phyloP scores from a whole-genome alignment of 2,329 filamentous ascomycete genomes.

The Arachnomyces sp. region DNA sequence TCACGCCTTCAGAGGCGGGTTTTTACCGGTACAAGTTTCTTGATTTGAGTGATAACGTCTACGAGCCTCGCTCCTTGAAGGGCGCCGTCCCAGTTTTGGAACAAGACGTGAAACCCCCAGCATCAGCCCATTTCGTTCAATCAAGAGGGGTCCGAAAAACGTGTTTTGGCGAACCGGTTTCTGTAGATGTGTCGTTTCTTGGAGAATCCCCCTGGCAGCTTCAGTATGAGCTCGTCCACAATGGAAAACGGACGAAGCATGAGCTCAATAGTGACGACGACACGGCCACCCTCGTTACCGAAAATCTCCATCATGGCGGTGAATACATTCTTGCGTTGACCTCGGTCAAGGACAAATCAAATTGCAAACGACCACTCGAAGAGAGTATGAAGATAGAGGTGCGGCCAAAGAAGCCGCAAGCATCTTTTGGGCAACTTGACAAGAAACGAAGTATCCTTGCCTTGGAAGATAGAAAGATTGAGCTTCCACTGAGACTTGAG shows the following conservation, averaged over 20 bases:
- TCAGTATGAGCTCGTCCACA: conserved; percentile 88
- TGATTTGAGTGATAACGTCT: conserved; percentile 73
- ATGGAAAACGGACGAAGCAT: conserved; percentile 70
- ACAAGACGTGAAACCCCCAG: conserved; percentile 88
- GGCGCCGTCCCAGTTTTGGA: conserved; percentile 59
- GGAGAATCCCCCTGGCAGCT: conserved; percentile 83
- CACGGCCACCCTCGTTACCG: conserved; percentile 64
- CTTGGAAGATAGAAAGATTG: conserved; percentile 64
- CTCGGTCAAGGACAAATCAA: conserved; percentile 75
- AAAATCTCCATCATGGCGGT: conserved; percentile 66
- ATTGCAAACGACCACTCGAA: conserved; percentile 77
- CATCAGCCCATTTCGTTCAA: conserved; percentile 62
- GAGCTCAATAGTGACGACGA: conserved; percentile 55
- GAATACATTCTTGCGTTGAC: conserved; percentile 83
- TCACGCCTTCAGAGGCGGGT: conserved; percentile 72
- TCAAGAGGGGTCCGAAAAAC: conserved; percentile 50
- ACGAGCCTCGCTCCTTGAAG: conserved; percentile 56
- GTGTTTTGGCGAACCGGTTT: conserved; percentile 74
- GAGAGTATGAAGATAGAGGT: conserved; percentile 80
- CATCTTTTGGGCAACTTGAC: conserved; percentile 75
- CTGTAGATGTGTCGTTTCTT: conserved; percentile 63
- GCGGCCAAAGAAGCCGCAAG: conserved; percentile 78
- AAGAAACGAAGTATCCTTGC: conserved; percentile 66
- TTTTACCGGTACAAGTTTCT: conserved; percentile 80
- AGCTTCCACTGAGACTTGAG: conserved; percentile 73